Evolutionary conservation across 352 stramenopile genomes (phyloP).

Genomic region (Thalassiosira pacifica): DNA sequence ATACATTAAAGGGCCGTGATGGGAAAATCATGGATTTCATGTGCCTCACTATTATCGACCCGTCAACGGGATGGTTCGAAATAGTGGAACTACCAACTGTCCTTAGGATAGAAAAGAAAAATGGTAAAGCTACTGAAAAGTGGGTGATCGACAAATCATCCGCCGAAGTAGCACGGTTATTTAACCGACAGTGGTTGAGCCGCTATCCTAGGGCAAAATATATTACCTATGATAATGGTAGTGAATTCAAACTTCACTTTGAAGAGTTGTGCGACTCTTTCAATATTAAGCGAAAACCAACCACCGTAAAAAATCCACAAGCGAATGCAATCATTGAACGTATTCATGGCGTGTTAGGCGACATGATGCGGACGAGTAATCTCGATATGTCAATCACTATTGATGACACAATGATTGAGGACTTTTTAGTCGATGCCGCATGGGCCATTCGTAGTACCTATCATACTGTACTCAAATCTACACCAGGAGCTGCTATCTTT

Average conservation of each 20-base stretch:
- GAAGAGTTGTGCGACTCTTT: too few species aligned
- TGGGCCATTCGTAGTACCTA: neutral
- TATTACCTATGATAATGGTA: too few species aligned
- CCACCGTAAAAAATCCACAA: neutral
- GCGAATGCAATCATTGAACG: neutral
- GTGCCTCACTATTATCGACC: slow-evolving; percentile 9
- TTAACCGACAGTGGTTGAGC: too few species aligned
- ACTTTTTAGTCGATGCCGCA: neutral
- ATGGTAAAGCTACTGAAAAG: neutral
- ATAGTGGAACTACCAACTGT: neutral
- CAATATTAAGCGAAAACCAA: too few species aligned
- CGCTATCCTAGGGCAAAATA: too few species aligned
- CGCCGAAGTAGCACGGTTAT: too few species aligned
- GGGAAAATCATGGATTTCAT: slow-evolving; percentile 7
- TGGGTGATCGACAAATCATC: too few species aligned
- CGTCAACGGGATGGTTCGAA: neutral
- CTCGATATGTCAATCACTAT: neutral
- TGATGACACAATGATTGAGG: neutral
- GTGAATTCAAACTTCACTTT: too few species aligned
- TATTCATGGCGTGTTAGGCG: neutral
- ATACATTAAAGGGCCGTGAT: slow-evolving; percentile 7
- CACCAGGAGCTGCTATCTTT: neutral
- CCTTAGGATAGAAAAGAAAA: neutral
- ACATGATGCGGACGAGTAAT: neutral
- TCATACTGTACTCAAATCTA: neutral